Base-by-base conservation (phyloP, 352 stramenopile genomes). In the Globisporangium lucens region DNA sequence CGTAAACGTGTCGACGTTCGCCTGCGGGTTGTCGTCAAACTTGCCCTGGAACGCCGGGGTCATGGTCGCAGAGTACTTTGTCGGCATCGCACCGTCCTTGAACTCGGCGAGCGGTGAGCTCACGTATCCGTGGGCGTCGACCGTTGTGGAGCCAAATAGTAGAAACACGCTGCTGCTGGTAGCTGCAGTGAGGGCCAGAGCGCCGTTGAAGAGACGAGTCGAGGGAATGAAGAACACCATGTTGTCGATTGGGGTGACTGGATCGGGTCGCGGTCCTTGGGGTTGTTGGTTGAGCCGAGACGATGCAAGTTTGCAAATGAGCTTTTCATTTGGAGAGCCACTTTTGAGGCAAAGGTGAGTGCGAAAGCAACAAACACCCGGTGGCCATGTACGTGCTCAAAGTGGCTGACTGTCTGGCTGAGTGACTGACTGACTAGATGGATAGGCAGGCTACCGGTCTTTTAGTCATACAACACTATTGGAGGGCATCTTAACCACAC, bases 81-180 rank as follows among this genome's bases (percentile, higher is more conserved):
- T 89, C 33, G 61, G 61, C 10, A 58, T 71, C 17, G 64, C 60
- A 6, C 73, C 22, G 47, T 76, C 71, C 33, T 70, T 53, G 64
- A 84, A 87, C 62, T 87, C 70, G 53, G 76, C 73, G 1, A 59
- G 62, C 12, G 79, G 78, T 17, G 75, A 69, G n/a, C 74, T 73
- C 10, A 90, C 52, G 73, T 79, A 85, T 53, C 82, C 82, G 65
- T 90, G 82, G 5, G 77, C 82, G 27, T 83, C 30, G 4, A 78
- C 75, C 33, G 20, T n/a, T 22, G n/a, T 10, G 12, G n/a, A 27
- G 27, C 27, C 7, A 8, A 10, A 3, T 10, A 38, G 52, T 13
- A 30, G 36, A 12, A 43, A 4, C 36, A 41, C 13, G 7, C 35
- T 60, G 55, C 27, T 30, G 29, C 33, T 36, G 33, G 33, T 9